A percentile compares a stretch with the other conserved stretches of the same genome.
These are phyloP conservation scores for Rhodotorula sp. DNA, from an alignment of 1,284 basidiomycete genomes.

Conservation along the genomic window DNA sequence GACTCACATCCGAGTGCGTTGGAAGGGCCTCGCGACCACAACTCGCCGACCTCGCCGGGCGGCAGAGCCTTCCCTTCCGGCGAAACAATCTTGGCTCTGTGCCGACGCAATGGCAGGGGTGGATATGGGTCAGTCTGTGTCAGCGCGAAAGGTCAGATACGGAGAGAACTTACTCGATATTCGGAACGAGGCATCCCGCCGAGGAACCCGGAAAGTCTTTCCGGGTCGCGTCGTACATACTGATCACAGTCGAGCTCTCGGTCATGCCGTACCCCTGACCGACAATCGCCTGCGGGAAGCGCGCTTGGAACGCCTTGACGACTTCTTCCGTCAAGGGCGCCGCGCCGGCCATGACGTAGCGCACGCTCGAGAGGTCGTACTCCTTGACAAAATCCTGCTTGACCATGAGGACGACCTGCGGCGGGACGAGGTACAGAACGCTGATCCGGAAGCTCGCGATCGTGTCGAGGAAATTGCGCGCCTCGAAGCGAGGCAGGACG, in stretches of 20 bases:
- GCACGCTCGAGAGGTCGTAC: constrained; percentile 63
- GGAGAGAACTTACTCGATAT: constrained; percentile 15
- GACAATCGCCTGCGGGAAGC: constrained; percentile 18
- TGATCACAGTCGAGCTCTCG: constrained; percentile 40
- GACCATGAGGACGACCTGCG: constrained; percentile 33
- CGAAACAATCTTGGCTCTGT: constrained; percentile 43
- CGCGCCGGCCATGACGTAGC: constrained; percentile 65
- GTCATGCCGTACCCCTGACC: constrained; percentile 35
- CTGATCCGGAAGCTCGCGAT: constrained; percentile 66
- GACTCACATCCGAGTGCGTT: constrained; percentile 38
- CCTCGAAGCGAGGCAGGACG: constrained; percentile 68
- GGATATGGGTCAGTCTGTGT: too few relatives aligned
- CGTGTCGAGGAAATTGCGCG: constrained; percentile 64
- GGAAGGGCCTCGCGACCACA: constrained; percentile 30
- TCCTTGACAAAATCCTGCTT: constrained; percentile 51
- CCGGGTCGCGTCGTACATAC: constrained; percentile 13
- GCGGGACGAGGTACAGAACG: constrained; percentile 47
- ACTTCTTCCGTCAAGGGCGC: constrained; percentile 65
- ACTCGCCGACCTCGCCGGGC: constrained; percentile 34
- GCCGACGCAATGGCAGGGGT: neutral
- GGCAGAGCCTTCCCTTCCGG: constrained; percentile 42
- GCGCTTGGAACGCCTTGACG: constrained; percentile 9
- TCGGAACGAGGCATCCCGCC: constrained; percentile 27
- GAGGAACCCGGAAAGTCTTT: constrained; percentile 14
- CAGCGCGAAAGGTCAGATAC: neutral